phyloP scores from a whole-genome alignment of 257 asterid genomes.

The Cynanchum wilfordii region DNA sequence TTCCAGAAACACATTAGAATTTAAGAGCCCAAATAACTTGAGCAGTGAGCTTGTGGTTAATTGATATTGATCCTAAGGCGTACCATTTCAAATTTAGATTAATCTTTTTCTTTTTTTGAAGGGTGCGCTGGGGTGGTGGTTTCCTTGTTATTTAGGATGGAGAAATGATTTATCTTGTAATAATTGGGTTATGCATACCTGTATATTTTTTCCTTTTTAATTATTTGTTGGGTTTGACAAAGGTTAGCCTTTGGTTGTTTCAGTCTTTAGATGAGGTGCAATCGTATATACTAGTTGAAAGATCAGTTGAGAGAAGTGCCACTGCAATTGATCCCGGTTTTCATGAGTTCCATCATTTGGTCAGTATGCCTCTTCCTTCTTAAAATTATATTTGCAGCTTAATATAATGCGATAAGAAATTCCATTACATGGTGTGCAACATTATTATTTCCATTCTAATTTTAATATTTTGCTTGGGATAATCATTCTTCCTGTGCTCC shows the following conservation, averaged over 20 bases:
- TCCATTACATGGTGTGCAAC: neutral
- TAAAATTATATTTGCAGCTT: neutral
- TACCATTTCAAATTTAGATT: neutral
- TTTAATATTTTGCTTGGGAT: neutral
- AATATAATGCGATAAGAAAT: neutral
- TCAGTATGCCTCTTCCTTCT: conserved; percentile 33
- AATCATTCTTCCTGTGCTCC: neutral
- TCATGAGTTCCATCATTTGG: conserved; percentile 52
- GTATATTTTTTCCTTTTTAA: neutral
- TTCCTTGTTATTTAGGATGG: neutral
- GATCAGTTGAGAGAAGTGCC: conserved; percentile 44
- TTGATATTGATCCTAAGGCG: neutral
- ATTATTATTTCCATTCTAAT: neutral
- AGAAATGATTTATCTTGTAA: neutral
- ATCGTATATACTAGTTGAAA: conserved; percentile 67
- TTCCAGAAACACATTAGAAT: neutral
- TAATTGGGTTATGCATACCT: neutral
- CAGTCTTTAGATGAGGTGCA: conserved; percentile 96
- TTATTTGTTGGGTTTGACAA: conserved; percentile 5
- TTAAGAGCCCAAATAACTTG: neutral
- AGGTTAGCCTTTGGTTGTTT: conserved; percentile 17
- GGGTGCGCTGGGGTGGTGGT: neutral
- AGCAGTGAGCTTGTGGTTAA: neutral
- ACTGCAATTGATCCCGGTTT: conserved; percentile 27
- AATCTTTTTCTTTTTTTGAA: too few relatives aligned